Conservation (phyloP, 2,329 filamentous ascomycete species). For the Penicillium hesseltinei region DNA sequence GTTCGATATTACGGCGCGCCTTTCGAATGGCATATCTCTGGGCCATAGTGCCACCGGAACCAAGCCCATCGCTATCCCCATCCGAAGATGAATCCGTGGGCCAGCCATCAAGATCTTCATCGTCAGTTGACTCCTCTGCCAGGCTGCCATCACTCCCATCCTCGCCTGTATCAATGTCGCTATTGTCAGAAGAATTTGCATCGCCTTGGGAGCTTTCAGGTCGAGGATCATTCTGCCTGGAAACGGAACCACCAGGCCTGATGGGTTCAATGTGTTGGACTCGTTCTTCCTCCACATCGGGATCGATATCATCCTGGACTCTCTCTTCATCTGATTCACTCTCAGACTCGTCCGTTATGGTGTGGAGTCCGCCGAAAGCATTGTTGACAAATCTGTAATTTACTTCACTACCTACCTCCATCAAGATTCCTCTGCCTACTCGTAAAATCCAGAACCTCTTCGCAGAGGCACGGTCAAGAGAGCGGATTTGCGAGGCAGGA, state of each 20-base stretch:
- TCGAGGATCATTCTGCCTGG: background rate
- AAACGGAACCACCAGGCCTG: slow-evolving; percentile 3
- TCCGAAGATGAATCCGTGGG: slow-evolving; percentile 14
- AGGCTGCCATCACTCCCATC: slow-evolving; percentile 8
- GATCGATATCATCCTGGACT: slow-evolving; percentile 50
- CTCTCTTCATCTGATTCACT: slow-evolving; percentile 45
- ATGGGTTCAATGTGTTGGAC: slow-evolving; percentile 39
- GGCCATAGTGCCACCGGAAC: slow-evolving; percentile 37
- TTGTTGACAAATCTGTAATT: slow-evolving; percentile 58
- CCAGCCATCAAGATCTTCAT: slow-evolving; percentile 10
- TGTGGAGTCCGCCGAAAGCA: slow-evolving; percentile 60
- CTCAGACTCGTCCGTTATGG: slow-evolving; percentile 37
- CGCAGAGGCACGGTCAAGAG: slow-evolving; percentile 35
- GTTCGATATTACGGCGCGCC: slow-evolving; percentile 52
- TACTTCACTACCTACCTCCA: slow-evolving; percentile 56
- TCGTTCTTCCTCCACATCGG: slow-evolving; percentile 46
- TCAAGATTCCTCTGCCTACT: slow-evolving; percentile 58
- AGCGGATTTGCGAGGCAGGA: slow-evolving; percentile 26
- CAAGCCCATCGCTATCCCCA: slow-evolving; percentile 21
- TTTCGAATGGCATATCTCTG: slow-evolving; percentile 52
- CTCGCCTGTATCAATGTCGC: background rate
- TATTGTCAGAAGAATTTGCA: background rate
- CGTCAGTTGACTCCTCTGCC: slow-evolving; percentile 12
- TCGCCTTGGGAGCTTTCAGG: background rate
- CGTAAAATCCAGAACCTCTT: slow-evolving; percentile 58